These are phyloP conservation scores for Vitellaria paradoxa DNA, from an alignment of 179 eudicot species.

Conservation along the genomic window DNA sequence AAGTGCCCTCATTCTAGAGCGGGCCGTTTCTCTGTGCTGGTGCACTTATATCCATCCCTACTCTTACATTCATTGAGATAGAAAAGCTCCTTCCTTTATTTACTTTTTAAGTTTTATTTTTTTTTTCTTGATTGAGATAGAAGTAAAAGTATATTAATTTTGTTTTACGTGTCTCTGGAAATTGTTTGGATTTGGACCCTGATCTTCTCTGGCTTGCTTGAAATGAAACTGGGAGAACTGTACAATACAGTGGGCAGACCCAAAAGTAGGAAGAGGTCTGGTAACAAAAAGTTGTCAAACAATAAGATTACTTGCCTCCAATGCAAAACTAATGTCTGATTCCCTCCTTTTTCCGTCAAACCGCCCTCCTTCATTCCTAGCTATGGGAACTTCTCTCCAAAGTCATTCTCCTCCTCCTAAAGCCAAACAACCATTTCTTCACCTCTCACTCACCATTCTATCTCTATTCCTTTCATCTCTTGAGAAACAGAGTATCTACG, in stretches of 20 bases:
- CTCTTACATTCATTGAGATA: background rate
- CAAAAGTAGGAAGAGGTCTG: background rate
- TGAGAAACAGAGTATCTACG: no score
- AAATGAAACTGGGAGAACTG: background rate
- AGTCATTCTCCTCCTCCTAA: conserved; percentile 13
- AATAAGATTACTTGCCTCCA: conserved; percentile 61
- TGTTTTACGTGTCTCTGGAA: background rate
- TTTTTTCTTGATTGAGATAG: background rate
- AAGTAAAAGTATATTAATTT: background rate
- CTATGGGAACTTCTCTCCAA: conserved; percentile 2
- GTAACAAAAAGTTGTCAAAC: conserved; percentile 20
- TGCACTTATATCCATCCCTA: background rate
- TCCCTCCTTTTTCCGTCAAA: conserved; percentile 49
- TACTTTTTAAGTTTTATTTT: background rate
- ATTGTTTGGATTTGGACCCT: background rate
- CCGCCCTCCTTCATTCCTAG: conserved; percentile 22
- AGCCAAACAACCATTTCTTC: background rate
- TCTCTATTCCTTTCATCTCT: background rate
- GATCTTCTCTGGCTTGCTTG: background rate
- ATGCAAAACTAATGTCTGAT: conserved; percentile 41
- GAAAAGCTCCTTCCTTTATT: background rate
- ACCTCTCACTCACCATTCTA: conserved; percentile 1
- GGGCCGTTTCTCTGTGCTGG: background rate
- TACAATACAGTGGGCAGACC: no score
- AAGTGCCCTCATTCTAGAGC: background rate